phyloP scores from a whole-genome alignment of 768 basidiomycete species.

The Leccinum uliginosum region DNA sequence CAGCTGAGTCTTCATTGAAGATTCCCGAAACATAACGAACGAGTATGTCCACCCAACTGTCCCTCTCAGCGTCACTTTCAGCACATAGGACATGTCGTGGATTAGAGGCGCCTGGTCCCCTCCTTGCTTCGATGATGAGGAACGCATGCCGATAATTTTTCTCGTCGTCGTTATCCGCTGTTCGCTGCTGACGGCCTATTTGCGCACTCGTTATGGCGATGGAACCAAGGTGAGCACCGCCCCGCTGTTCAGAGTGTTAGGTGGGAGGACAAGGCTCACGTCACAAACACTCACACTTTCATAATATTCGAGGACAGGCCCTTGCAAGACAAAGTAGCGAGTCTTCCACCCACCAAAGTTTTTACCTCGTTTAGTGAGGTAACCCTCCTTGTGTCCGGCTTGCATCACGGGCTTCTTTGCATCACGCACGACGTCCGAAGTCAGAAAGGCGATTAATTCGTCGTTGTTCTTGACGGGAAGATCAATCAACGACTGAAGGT shows the following conservation, averaged over 20 bases:
- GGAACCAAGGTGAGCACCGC: slow-evolving; percentile 86
- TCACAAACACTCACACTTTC: slow-evolving; percentile 71
- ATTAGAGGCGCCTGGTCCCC: slow-evolving; percentile 61
- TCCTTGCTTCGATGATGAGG: slow-evolving; percentile 88
- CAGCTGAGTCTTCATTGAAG: slow-evolving; percentile 68
- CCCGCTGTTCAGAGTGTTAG: slow-evolving; percentile 51
- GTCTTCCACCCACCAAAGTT: slow-evolving; percentile 99
- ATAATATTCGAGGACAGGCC: slow-evolving; percentile 89
- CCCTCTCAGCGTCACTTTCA: slow-evolving; percentile 90
- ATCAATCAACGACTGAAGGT: slow-evolving; percentile 77
- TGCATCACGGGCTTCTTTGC: slow-evolving; percentile 73
- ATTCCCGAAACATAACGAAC: slow-evolving; percentile 80
- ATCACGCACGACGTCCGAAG: slow-evolving; percentile 79
- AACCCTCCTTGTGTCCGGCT: slow-evolving; percentile 88
- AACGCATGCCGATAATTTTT: slow-evolving; percentile 97
- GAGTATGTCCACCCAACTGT: slow-evolving; percentile 92
- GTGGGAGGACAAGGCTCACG: slow-evolving; percentile 5
- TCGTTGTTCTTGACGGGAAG: slow-evolving; percentile 84
- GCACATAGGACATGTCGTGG: slow-evolving; percentile 93
- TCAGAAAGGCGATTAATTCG: slow-evolving; percentile 89
- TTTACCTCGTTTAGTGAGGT: slow-evolving; percentile 93
- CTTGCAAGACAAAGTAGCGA: slow-evolving; percentile 90
- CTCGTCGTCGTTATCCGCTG: slow-evolving; percentile 65
- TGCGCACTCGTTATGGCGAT: slow-evolving; percentile 90
- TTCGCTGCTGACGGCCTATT: slow-evolving; percentile 89